Evolutionary conservation across 2,329 filamentous ascomycete species (phyloP), one percentile per base, ranked within the genome.

Genomic region (Hypoxylon sp.): DNA sequence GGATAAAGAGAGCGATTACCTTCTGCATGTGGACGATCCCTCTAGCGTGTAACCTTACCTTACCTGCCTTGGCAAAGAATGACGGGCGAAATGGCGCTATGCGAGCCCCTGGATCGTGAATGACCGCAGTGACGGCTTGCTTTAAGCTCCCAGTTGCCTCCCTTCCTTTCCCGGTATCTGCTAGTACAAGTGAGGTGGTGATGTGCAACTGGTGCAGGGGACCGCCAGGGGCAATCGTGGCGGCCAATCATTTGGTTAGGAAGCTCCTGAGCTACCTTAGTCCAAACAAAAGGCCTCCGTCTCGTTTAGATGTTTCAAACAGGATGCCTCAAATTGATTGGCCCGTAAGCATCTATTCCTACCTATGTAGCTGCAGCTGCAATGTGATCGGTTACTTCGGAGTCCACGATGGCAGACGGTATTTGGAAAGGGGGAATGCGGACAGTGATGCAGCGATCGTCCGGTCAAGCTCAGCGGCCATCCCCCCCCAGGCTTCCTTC

Each of bases 161-260:
- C 24, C 46, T 46, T 14, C 30, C 42, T 54, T 52, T 44, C 57
- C 54, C 14, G 46, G 50, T 55, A 28, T 36, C 12, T 50, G 56
- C 51, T 56, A 66, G 66, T 60, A 55, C 63, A 20, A 58, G 60
- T 58, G 44, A 28, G 66, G 66, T 50, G 48, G 33, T 64, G 66
- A 66, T 68, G 36, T 54, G 44, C 63, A 42, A 46, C 28, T 45
- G n/a, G 12, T 24, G 40, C 38, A 61, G 53, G 63, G 49, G 40
- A 36, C 11, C 12, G 11, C 44, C 28, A 61, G 62, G 63, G 58
- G 50, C 26, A 16, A 24, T 8, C 2, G 30, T 49, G 56, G 52
- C 9, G 54, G 18, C 63, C 63, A 68, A 68, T 68, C 52, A 68
- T 36, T 2, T 24, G 12, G 12, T 4, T n/a, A 14, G 50, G 44